Evolutionary conservation across 257 asterid species (phyloP), one percentile per base, ranked within the genome.

Genomic region (Solanum clarkiae): DNA sequence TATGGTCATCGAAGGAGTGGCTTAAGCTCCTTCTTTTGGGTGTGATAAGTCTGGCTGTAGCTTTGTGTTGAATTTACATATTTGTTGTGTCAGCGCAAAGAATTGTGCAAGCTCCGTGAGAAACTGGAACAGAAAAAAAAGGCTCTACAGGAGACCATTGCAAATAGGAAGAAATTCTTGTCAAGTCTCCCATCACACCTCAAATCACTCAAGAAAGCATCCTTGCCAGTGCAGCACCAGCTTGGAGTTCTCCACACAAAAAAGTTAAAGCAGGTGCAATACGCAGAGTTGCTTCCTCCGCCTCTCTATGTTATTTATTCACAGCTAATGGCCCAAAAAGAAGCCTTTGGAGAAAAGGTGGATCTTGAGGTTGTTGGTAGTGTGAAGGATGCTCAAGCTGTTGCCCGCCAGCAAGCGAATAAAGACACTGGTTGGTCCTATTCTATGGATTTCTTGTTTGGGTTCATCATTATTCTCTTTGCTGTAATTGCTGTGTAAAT

Each of bases 181-280:
- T 89, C 96, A 75, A 95, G 98, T 91, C 97, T 97, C 87, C 99
- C 99, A 47, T 94, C 98, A 81, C 98, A 97, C 86, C 98, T 97
- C 85, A 97, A 97, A 88, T 94, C 98, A 83, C 95, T 97, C 71
- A 97, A 95, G 87, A 97, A 95, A 88, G 99, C 98, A 88, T 95
- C 98, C 79, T 89, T 97, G 92, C 98, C 99, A 7, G 97, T 94
- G 72, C 98, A 95, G 87, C 87, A 95, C 70, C 98, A 97, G 70
- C 86, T 97, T 49, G 99, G 98, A 84, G 90, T 94, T 89, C 91
- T 85, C 90, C 97, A 95, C 86, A 90, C 98, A 80, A 95, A 91
- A 89, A 95, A 92, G 86, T 87, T 97, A 82, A 97, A 95, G 92
- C 99, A 97, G 94, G 95, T 86, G 88, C 99, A 97, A 80, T 87